These are phyloP conservation scores for Paraphoma sp. DNA, from an alignment of 2,329 filamentous ascomycete genomes.

Conservation along the genomic window DNA sequence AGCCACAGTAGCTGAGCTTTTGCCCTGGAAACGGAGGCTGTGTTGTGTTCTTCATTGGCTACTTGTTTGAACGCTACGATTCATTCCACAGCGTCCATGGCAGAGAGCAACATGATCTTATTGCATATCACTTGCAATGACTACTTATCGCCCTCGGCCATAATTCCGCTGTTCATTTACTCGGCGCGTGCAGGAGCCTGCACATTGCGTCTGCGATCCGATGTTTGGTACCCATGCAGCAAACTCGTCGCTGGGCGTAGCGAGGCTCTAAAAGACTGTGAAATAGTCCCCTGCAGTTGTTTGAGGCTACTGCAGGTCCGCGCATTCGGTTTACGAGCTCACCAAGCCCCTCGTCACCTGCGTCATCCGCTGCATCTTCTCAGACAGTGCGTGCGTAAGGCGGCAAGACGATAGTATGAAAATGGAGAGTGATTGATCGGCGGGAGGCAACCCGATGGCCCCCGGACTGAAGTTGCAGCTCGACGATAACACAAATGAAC, in stretches of 20 bases:
- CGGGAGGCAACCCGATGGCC: neutral
- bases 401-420: constrained; percentile 2
- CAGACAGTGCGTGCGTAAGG: neutral
- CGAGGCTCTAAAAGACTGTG: neutral
- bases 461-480: neutral
- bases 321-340: constrained; percentile 11
- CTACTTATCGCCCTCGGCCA: neutral
- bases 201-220: too few relatives aligned
- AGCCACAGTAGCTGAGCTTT: neutral
- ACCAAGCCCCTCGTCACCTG: constrained; percentile 9
- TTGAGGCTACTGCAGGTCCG: constrained; percentile 32
- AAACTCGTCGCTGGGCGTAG: neutral
- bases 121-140: too few relatives aligned
- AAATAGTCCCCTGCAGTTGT: constrained; percentile 13
- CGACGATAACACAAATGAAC: neutral
- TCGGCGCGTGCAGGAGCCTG: too few relatives aligned
- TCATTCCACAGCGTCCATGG: too few relatives aligned
- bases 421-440: neutral
- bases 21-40: neutral
- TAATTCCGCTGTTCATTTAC: neutral
- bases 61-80: too few relatives aligned
- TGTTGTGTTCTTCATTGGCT: neutral
- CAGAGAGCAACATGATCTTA: too few relatives aligned
- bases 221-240: neutral
- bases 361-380: constrained; percentile 9